Evolutionary conservation across 228 moss, liverwort and hornwort species (phyloP), one percentile per base, ranked within the genome.

Genomic region (Sphagnum fallax): DNA sequence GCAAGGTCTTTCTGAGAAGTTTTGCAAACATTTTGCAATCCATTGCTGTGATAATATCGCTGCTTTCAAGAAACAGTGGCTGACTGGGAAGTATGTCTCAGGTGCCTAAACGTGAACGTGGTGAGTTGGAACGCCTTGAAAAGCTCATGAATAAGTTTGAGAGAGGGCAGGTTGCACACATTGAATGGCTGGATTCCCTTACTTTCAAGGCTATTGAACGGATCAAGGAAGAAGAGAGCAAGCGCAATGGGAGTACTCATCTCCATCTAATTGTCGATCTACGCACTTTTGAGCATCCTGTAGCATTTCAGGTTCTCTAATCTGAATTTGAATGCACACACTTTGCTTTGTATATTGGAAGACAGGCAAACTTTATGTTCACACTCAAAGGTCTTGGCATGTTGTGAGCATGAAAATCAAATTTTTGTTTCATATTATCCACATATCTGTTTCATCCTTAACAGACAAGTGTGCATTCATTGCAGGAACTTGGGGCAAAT

Each of bases 261-360:
- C 90, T 98, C 67, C 83, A 92, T 72, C 86, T 98, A 50, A 72
- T 92, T 76, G 89, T 94, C 81, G 98, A 98, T 68, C 77, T 98
- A 51, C 90, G 98, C 59, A 92, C 98, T 14, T 98, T 98, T 73
- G 98, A 98, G 84, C 94, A 98, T 75, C 94, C 94, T 72, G 94
- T 98, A 66, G 84, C 87, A 49, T 98, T 94, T 70, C 93, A 98
- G 93, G 93, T 97, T 32, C 59, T 50, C 13, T 51, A 60, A 8
- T 32, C 32, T 32, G 32, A 32, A 32, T 32, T 32, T 32, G 32
- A 32, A 32, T 32, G 32, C 32, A 32, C 32, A 32, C 32, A 32
- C 32, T 32, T 32, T 32, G 32, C 32, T 32, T 32, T 32, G 32
- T 32, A 32, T 3, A 32, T 32, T 32, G 32, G 32, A 32, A 32